These are phyloP conservation scores for Coemansia sp. DNA, from an alignment of 192 early-diverging fungal species.

Conservation along the genomic window DNA sequence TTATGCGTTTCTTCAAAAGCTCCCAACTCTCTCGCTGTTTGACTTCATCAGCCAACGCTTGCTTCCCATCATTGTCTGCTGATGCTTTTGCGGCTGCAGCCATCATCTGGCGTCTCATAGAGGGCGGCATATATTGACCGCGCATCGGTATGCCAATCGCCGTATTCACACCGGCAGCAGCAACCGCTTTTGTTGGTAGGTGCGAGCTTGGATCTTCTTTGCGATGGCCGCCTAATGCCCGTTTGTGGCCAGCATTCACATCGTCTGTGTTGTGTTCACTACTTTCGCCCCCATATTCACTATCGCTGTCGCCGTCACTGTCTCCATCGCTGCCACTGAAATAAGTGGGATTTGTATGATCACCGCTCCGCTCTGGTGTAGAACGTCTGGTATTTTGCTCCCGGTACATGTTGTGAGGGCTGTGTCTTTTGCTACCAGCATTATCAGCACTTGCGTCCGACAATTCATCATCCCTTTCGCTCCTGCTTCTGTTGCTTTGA, in stretches of 20 bases:
- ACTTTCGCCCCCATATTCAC: background rate
- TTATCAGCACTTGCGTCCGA: background rate
- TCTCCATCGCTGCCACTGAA: background rate
- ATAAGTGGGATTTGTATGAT: background rate
- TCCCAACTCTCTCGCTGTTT: conserved; percentile 92
- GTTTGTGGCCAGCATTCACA: background rate
- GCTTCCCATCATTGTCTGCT: background rate
- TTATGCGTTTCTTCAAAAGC: conserved; percentile 89
- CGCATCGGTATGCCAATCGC: background rate
- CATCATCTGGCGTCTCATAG: conserved; percentile 73
- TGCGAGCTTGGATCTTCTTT: background rate
- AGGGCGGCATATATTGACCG: conserved; percentile 79
- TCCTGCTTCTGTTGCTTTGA: background rate
- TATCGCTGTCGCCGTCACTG: background rate
- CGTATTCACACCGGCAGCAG: background rate
- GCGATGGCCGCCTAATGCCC: background rate
- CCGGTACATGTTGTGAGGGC: background rate
- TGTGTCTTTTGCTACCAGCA: no score
- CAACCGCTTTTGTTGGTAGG: background rate
- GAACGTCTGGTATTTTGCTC: background rate
- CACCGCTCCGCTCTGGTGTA: background rate
- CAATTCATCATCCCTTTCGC: background rate
- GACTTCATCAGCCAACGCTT: conserved; percentile 3
- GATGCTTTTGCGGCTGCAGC: conserved; percentile 24
- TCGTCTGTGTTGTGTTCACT: background rate